Percentiles rank a stretch among this genome's conserved stretches.
Evolutionary conservation across 345 rosid species (phyloP).

Genomic region (Citrus inodora): DNA sequence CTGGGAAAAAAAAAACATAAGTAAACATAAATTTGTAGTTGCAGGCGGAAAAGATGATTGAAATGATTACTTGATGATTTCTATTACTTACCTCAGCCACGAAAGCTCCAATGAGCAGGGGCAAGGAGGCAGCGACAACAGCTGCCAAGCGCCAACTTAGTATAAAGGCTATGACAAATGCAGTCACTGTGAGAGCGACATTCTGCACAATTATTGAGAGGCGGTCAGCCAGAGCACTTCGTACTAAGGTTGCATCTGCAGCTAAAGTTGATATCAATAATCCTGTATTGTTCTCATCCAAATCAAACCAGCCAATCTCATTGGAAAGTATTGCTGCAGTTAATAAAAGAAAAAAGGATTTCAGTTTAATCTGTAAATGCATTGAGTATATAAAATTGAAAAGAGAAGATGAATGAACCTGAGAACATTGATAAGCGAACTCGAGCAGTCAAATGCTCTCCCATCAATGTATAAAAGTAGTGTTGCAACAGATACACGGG

Average conservation of each 20-base stretch:
- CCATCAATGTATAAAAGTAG: constrained; percentile 79
- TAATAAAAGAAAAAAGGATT: constrained; percentile 8
- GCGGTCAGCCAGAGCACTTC: constrained; percentile 78
- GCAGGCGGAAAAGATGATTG: not conserved
- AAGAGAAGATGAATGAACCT: constrained; percentile 37
- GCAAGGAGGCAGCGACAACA: constrained; percentile 71
- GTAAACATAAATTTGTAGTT: not conserved
- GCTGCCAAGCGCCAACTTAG: constrained; percentile 82
- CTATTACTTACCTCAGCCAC: constrained; percentile 52
- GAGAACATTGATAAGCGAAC: constrained; percentile 70
- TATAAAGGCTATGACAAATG: constrained; percentile 61
- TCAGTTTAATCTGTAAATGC: not conserved
- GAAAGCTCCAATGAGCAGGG: constrained; percentile 75
- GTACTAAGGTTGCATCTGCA: constrained; percentile 73
- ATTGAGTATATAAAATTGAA: not conserved
- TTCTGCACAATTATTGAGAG: constrained; percentile 80
- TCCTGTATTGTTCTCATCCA: constrained; percentile 73
- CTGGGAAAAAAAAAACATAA: constrained; percentile 25
- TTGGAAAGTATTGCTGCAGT: constrained; percentile 70
- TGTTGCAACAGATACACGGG: constrained; percentile 73
- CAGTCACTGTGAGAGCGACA: constrained; percentile 63
- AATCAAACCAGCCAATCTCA: constrained; percentile 91
- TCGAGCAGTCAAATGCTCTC: constrained; percentile 71
- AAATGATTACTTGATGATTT: not conserved
- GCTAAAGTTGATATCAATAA: constrained; percentile 64